Evolutionary conservation across 352 stramenopile genomes (phyloP), one percentile per base, ranked within the genome.

Genomic region (Phytopythium litorale): DNA sequence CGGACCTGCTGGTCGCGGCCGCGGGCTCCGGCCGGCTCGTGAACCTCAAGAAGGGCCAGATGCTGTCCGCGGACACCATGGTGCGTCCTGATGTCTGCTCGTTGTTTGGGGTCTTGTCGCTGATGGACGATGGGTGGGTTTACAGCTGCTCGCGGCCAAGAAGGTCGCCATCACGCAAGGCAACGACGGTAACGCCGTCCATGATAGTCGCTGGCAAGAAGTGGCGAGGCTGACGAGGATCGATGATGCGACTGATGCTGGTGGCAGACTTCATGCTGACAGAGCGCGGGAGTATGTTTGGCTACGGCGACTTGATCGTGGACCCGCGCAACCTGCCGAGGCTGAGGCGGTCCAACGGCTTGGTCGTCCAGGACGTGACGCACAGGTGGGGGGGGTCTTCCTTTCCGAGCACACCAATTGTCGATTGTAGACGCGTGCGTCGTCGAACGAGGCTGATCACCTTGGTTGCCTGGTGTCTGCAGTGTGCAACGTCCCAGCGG

Each of bases 21-120:
- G 87, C 87, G 15, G 67, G 69, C 25, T 89, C 84, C 0, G 88
- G 88, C 11, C 70, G 77, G 54, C 75, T 95, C 11, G 84, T 97
- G 58, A 94, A 96, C 66, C 73, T 97, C 43, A 97, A 96, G 66
- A 94, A 95, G 45, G 88, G 87, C 9, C 88, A 97, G 60, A 94
- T 97, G 81, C 79, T 91, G 3, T 91, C 81, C 16, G 73, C 84
- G 7, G 84, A 91, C 53, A 94, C 87, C 21, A 96, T 96, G 88
- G 46, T 52, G 23, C 46, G 46, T 35, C 23, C n/a, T 18, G 21
- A 8, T 32, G 18, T 15, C 11, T 21, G 81, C 81, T 53, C 46
- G 63, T 18, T 51, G 45, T 4, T 4, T 32, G 45, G 8, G 35
- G 35, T 7, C n/a, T 25, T 52, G 43, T 16, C 30, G 3, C 28